These are phyloP conservation scores for Handroanthus guayacan DNA, from an alignment of 257 asterid species.

Conservation along the genomic window DNA sequence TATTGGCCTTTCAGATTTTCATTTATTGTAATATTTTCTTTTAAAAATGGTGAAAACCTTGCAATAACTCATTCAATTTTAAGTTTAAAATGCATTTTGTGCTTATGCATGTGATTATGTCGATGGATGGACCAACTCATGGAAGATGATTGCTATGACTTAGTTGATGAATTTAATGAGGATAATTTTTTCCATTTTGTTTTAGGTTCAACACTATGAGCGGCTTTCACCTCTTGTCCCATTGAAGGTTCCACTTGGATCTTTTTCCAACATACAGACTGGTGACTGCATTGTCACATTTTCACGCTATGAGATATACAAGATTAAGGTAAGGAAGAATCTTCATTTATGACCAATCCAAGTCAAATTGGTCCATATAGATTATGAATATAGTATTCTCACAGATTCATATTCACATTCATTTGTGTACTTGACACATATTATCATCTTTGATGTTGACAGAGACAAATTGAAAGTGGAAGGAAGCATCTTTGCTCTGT, in stretches of 20 bases:
- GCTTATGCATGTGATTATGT: slow-evolving; percentile 6
- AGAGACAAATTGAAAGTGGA: slow-evolving; percentile 72
- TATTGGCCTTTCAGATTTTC: slow-evolving; percentile 36
- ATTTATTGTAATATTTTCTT: slow-evolving; percentile 4
- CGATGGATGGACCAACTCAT: slow-evolving; percentile 14
- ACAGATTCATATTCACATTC: slow-evolving; percentile 27
- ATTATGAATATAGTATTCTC: slow-evolving; percentile 6
- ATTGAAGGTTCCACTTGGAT: slow-evolving; percentile 69
- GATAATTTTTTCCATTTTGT: slow-evolving; percentile 30
- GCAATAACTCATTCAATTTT: neutral
- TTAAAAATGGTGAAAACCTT: neutral
- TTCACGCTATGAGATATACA: slow-evolving; percentile 81
- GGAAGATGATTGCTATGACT: slow-evolving; percentile 9
- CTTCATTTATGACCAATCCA: neutral
- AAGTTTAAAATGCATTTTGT: neutral
- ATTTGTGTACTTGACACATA: slow-evolving; percentile 15
- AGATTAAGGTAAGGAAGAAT: slow-evolving; percentile 63
- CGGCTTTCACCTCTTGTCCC: slow-evolving; percentile 98
- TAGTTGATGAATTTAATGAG: slow-evolving; percentile 1
- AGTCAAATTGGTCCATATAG: neutral
- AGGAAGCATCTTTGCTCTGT: slow-evolving; percentile 89
- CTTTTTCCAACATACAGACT: slow-evolving; percentile 66
- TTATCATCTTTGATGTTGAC: slow-evolving; percentile 44
- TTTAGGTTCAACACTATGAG: slow-evolving; percentile 83
- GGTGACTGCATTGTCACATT: slow-evolving; percentile 97